Evolutionary conservation across 106 monocot species (phyloP), one percentile per base, ranked within the genome.

Genomic region (Dendrobium huoshanense): DNA sequence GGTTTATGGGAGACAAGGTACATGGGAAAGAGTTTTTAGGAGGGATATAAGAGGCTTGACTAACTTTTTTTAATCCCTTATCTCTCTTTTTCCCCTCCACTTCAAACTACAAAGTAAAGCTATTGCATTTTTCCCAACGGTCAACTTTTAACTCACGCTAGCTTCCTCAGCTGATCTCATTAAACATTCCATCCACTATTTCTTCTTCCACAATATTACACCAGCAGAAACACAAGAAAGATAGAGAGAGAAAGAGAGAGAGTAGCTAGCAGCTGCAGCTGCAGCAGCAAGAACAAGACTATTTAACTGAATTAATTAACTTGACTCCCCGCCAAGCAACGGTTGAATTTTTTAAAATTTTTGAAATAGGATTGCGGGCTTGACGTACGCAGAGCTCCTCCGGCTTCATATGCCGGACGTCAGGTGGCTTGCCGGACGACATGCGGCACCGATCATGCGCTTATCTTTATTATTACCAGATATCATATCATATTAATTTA

Each of bases 401-500:
- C n/a, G 61, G 41, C 74, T 17, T 33, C 74, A 19, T 74, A 5
- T 41, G 74, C 74, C 74, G 43, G 74, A 74, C 16, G 74, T 19
- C 10, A 33, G 74, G 40, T 41, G 42, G 19, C 41, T 41, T 43
- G 74, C 74, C 74, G 74, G 74, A 74, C 41, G 42, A 74, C 74
- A 74, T 43, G 74, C 74, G 74, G 41, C 74, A 43, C 74, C 33
- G 41, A 74, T 74, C 43, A 74, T 19, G 74, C 43, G 20, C 9
- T 7, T 45, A 45, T 6, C 45, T 37, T 45, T 45, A 45, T 45
- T 45, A 45, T 45, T 45, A 45, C 6, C 9, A 45, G 45, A 45
- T 45, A 45, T 45, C 0, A 45, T 45, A 45, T 9, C 45, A 45
- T 45, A 45, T 45, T 45, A 45, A 9, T 45, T 45, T 7, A 45